Evolutionary conservation across 73 alveolate species (phyloP), one percentile per base, ranked within the genome.

Genomic region (Uronychia binucleata): DNA sequence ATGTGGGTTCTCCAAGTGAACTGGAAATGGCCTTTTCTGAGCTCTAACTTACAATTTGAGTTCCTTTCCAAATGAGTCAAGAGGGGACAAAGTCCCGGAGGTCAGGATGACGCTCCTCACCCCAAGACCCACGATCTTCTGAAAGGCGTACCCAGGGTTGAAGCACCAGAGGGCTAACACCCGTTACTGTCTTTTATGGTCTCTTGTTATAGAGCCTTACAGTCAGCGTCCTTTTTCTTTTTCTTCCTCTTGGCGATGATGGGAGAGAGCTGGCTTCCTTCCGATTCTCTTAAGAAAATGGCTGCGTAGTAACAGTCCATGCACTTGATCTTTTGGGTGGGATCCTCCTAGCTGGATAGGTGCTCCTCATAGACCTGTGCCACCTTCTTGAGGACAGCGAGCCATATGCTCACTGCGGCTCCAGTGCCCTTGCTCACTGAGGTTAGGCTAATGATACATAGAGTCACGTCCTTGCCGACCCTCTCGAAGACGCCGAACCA

Each of bases 61-160:
- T 76, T 93, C 97, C 5, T 76, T 58, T 28, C 58, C 59, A 35
- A 88, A 92, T 1, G 97, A 82, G 31, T 79, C 46, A 91, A 95
- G 30, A 0, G 98, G 98, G 0, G 94, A 77, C 75, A 95, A 83
- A 30, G 98, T 95, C 14, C 98, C 98, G 26, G 97, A 93, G 78
- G 96, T 93, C 32, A 95, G 77, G 27, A 95, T 82, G 8, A 95
- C 32, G 30, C 94, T 30, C 19, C 92, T 90, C 0, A 94, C 93
- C 76, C 82, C 82, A 84, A 92, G 93, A 11, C 88, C 59, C 75
- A 59, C 80, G n/a, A 97, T 85, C 81, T 94, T 88, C 74, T 85
- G 81, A 86, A 97, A 97, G 0, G 98, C 98, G 28, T 94, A 75
- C 76, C 99, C 98, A 0, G 99, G 98, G 88, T 97, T 96, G 74